phyloP scores from a whole-genome alignment of 2,329 filamentous ascomycete species.

The Alternaria sp. region DNA sequence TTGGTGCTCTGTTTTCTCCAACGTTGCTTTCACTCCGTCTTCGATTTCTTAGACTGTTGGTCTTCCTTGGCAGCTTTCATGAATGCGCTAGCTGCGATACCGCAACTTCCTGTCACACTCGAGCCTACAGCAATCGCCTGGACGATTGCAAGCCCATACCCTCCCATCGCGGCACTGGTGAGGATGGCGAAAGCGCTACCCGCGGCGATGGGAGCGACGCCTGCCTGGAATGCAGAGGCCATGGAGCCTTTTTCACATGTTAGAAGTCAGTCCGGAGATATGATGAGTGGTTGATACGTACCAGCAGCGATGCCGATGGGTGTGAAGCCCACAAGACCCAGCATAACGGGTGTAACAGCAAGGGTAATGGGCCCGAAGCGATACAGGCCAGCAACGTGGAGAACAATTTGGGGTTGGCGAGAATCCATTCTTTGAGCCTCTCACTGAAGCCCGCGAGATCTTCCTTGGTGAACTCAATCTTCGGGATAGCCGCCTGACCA shows the following conservation, averaged over 20 bases:
- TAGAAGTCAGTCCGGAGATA: neutral
- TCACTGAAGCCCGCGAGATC: neutral
- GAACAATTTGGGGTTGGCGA: neutral
- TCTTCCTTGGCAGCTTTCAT: neutral
- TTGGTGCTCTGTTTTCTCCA: too few species aligned
- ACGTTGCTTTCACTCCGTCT: neutral
- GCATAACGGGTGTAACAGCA: neutral
- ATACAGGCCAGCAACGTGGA: neutral
- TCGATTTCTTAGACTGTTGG: neutral
- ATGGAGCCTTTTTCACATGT: neutral
- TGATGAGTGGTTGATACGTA: neutral
- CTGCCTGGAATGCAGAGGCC: neutral
- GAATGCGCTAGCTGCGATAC: neutral
- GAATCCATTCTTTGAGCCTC: neutral
- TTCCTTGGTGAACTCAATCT: neutral
- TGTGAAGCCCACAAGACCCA: neutral
- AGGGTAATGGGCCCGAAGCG: neutral
- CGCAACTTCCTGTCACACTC: neutral
- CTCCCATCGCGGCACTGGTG: neutral
- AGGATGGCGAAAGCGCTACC: neutral
- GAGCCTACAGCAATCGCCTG: neutral
- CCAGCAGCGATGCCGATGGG: neutral
- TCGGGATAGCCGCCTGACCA: neutral
- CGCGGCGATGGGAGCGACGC: neutral
- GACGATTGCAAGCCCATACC: neutral